Percentiles rank a stretch among this genome's conserved stretches.
These are phyloP conservation scores for Anthracocystis setariae DNA, from an alignment of 1,284 basidiomycete genomes.

Conservation along the genomic window DNA sequence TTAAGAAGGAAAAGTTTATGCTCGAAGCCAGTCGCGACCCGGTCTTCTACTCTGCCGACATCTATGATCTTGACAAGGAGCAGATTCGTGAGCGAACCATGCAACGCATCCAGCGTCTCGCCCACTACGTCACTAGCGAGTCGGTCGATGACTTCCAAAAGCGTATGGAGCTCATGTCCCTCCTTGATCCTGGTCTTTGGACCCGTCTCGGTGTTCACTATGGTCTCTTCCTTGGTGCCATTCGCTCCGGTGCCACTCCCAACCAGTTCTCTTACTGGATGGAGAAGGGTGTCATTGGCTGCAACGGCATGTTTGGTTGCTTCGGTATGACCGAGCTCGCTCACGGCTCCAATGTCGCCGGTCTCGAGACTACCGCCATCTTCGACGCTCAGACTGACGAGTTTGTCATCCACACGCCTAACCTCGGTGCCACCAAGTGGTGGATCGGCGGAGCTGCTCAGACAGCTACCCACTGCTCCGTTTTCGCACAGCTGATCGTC, in stretches of 20 bases:
- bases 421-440: constrained; percentile 67
- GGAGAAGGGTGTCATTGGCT: constrained; percentile 69
- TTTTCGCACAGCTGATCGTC: constrained; percentile 73
- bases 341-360: constrained; percentile 73
- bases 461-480: constrained; percentile 73
- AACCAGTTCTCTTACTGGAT: constrained; percentile 72
- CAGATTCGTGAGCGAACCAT: constrained; percentile 69
- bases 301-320: constrained; percentile 69
- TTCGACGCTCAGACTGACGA: constrained; percentile 72
- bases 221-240: constrained; percentile 71
- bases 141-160: constrained; percentile 69
- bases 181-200: constrained; percentile 72
- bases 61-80: constrained; percentile 73
- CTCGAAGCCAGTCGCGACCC: constrained; percentile 71
- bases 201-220: constrained; percentile 73
- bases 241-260: constrained; percentile 49
- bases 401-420: constrained; percentile 72
- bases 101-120: constrained; percentile 56
- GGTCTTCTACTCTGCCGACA: constrained; percentile 72
- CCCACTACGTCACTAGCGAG: constrained; percentile 64
- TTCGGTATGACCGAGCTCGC: constrained; percentile 73
- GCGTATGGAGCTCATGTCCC: constrained; percentile 71
- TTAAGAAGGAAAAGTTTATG: constrained; percentile 69
- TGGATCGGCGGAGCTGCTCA: constrained; percentile 73
- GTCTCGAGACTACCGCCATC: constrained; percentile 73